phyloP scores from a whole-genome alignment of 2,329 filamentous ascomycete genomes.

The Verticillium nonalfalfae region DNA sequence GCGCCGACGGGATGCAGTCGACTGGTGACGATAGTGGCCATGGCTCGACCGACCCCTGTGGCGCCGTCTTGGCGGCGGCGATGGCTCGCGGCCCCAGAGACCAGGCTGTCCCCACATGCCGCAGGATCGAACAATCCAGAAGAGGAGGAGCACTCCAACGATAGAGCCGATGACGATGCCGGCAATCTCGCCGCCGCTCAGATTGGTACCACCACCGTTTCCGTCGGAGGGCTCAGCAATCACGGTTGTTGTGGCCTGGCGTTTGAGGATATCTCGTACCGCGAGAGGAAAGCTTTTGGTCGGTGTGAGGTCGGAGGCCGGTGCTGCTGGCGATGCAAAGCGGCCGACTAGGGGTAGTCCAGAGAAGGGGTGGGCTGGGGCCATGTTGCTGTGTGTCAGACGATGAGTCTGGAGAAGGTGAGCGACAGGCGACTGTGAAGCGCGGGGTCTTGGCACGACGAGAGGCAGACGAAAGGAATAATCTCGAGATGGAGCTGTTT shows the following conservation, averaged over 20 bases:
- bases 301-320: not conserved
- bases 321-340: not conserved
- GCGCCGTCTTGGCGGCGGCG: constrained; percentile 4
- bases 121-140: constrained; percentile 41
- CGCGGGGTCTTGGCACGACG: not conserved
- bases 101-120: constrained; percentile 5
- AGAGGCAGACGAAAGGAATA: not conserved
- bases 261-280: constrained; percentile 3
- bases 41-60: constrained; percentile 5
- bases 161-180: constrained; percentile 45
- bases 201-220: constrained; percentile 14
- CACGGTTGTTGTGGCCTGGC: constrained; percentile 23
- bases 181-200: constrained; percentile 42
- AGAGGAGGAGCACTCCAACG: constrained; percentile 34
- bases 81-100: constrained; percentile 4
- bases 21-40: constrained; percentile 8
- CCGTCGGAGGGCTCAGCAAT: constrained; percentile 10
- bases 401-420: not conserved
- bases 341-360: not conserved
- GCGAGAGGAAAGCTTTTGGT: constrained; percentile 2
- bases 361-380: not conserved
- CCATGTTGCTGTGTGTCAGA: not conserved
- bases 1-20: constrained; percentile 2
- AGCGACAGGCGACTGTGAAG: not conserved
- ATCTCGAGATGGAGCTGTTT: not conserved